Conservation (phyloP, 140 eudicot species). For the Flaveria floridana region DNA sequence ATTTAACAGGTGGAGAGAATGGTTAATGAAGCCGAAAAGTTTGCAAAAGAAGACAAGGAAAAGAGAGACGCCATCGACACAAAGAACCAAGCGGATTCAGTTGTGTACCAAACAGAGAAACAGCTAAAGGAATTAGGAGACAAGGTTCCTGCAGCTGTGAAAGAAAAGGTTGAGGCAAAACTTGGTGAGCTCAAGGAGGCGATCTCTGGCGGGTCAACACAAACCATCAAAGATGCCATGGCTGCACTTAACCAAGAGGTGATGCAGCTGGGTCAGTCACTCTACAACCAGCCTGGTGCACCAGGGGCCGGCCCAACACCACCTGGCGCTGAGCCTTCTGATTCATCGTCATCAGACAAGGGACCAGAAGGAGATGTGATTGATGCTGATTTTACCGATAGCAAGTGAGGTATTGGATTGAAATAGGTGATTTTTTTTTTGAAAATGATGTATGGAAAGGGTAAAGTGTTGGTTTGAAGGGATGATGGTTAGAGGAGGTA, state of each 20-base stretch:
- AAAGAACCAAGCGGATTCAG: conserved; percentile 92
- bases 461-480: conserved; percentile 5
- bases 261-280: conserved; percentile 82
- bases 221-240: conserved; percentile 81
- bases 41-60: conserved; percentile 92
- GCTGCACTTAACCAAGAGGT: conserved; percentile 86
- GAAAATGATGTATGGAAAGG: conserved; percentile 10
- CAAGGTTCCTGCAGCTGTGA: conserved; percentile 66
- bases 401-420: conserved; percentile 43
- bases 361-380: conserved; percentile 67
- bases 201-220: conserved; percentile 61
- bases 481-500: background rate
- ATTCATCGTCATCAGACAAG: conserved; percentile 38
- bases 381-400: conserved; percentile 87
- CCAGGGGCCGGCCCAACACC: conserved; percentile 54
- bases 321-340: conserved; percentile 38
- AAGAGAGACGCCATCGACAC: conserved; percentile 92
- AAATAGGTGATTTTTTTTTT: background rate
- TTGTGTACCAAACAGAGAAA: conserved; percentile 91
- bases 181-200: conserved; percentile 73
- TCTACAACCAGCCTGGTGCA: conserved; percentile 72
- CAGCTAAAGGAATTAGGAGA: conserved; percentile 91
- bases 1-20: conserved; percentile 64
- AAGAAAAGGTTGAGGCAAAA: conserved; percentile 74
- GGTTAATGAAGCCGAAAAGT: conserved; percentile 88